Evolutionary conservation across 2,329 filamentous ascomycete genomes (phyloP), one percentile per base, ranked within the genome.

Genomic region (Pyrenochaeta sp.): DNA sequence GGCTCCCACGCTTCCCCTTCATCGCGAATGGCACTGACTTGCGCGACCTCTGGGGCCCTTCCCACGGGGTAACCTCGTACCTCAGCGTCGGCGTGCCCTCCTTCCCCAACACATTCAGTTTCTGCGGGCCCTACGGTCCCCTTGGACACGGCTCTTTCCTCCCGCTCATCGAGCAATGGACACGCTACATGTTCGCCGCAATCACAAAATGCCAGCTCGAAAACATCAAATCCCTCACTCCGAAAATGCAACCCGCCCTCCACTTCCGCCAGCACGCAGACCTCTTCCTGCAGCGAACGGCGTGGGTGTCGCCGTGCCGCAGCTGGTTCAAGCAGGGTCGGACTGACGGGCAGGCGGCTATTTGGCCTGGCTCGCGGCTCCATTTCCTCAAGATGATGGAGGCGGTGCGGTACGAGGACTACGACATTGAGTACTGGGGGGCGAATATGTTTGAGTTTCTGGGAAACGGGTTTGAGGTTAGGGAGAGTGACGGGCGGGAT

Each of bases 401-500:
- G 29, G 8, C 7, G 6, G 48, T 52, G 6, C 10, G 60, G 11
- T 62, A 53, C 14, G 60, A 66, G 30, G 58, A 66, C 13, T 60
- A 44, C 22, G 48, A 63, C 11, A 56, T 60, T 40, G 48, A 44
- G 35, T 62, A 62, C 15, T 22, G 44, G 23, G 35, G 26, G 10
- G 43, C 38, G 13, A 59, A 65, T n/a, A 43, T 50, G 39, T 63
- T 63, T 47, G 41, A 31, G 14, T 63, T 58, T 19, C 18, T 65
- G 18, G 61, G 61, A 1, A 62, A 65, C 47, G 60, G 58, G n/a
- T 78, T 77, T 42, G 67, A 73, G 48, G 59, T 61, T n/a, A 58
- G 74, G 36, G 74, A 77, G 60, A 68, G 68, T 57, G 74, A 77
- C 61, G 75, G 74, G n/a, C 66, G 74, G 40, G 75, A 77, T 59